Base-by-base conservation (phyloP, 306 rosid species). In the Dryas drummondii region DNA sequence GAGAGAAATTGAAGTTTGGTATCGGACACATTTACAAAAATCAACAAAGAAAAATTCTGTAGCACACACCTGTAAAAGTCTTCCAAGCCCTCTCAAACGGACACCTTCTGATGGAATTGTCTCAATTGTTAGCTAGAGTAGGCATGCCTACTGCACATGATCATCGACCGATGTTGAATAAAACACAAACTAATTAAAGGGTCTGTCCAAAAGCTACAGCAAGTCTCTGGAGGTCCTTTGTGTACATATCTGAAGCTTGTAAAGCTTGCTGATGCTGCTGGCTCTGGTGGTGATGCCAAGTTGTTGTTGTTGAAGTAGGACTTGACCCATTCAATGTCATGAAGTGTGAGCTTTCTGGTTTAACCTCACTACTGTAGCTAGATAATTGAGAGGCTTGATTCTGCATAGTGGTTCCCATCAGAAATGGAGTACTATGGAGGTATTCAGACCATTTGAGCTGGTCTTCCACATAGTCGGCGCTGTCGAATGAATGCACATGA, bases 181-280 rank as follows among this genome's bases (percentile, higher is more conserved):
- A 55, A n/a, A 9, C 17, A 17, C 32, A 19, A 65, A 62, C 55
- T 78, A 40, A 71, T 80, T 90, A 91, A 80, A 91, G 91, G 61
- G 91, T 86, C 67, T 91, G 93, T 76, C 96, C 93, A 78, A 88
- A 91, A 72, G 98, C 82, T 75, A 90, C 68, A 41, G 96, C 88
- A 57, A 91, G 89, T 82, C 88, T 90, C 74, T 90, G 98, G 13
- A 90, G 86, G 74, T 91, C 94, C 84, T 91, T 87, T 70, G 80
- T 76, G 79, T 85, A 91, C 73, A 86, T 71, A 72, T 89, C 92
- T 15, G 86, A 78, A 72, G 67, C 74, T 59, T 86, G 88, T 66
- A 80, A 77, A 68, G 74, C 77, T 40, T 74, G 82, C 64, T 75
- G 86, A 55, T 75, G 83, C 22, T 83, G 84, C 53, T 59, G 72